phyloP scores from a whole-genome alignment of 2,329 filamentous ascomycete species.

The Dactylonectria macrodidyma region DNA sequence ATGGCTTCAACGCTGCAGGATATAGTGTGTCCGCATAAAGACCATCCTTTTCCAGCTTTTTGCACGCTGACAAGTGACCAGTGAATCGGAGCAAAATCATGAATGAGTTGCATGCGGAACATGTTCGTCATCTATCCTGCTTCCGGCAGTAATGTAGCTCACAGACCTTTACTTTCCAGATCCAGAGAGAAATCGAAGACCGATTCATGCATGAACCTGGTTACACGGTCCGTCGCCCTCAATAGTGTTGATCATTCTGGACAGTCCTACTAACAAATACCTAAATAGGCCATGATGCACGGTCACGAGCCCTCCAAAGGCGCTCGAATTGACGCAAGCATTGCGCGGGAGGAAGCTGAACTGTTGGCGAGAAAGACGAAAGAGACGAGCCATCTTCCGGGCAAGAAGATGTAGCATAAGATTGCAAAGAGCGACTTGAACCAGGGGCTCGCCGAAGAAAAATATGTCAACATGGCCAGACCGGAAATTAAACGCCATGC shows the following conservation, averaged over 20 bases:
- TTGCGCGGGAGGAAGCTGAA: constrained; percentile 15
- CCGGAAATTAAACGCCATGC: constrained; percentile 1
- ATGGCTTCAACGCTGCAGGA: constrained; percentile 16
- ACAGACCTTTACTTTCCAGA: constrained; percentile 11
- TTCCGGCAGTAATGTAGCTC: constrained; percentile 9
- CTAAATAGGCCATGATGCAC: constrained; percentile 16
- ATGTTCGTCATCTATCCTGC: constrained; percentile 14
- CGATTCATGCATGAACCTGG: constrained; percentile 15
- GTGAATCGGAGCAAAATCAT: constrained; percentile 14
- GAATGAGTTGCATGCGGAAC: constrained; percentile 14
- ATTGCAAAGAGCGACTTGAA: constrained; percentile 7
- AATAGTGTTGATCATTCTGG: constrained; percentile 12
- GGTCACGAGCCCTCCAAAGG: constrained; percentile 9
- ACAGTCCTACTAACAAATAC: constrained; percentile 8
- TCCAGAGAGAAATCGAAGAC: constrained; percentile 14
- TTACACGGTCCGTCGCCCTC: constrained; percentile 7
- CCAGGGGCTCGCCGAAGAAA: constrained; percentile 2
- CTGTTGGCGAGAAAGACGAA: constrained; percentile 8
- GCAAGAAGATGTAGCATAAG: constrained; percentile 15
- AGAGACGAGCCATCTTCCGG: constrained; percentile 5
- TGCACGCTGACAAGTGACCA: constrained; percentile 12
- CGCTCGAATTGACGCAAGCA: constrained; percentile 16
- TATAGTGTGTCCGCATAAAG: constrained; percentile 5
- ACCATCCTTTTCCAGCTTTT: constrained; percentile 3
- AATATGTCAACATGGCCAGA: constrained; percentile 6